Evolutionary conservation across 2,329 filamentous ascomycete genomes (phyloP).

Genomic region (Phialemonium atrogriseum): DNA sequence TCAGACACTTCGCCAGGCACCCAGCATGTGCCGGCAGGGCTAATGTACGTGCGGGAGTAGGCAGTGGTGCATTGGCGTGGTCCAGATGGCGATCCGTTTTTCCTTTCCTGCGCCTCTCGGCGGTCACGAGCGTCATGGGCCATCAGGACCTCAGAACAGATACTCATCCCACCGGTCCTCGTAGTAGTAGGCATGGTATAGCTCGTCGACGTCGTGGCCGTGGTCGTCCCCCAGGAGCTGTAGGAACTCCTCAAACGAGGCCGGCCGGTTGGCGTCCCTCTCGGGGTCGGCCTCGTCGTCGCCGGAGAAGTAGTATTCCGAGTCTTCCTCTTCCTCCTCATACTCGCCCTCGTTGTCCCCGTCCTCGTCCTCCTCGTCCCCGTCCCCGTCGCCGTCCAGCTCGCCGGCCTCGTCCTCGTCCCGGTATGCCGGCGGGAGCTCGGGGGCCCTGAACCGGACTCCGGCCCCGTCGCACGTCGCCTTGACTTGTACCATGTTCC

Average conservation of each 20-base stretch:
- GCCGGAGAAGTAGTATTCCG: conserved; percentile 18
- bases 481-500: conserved; percentile 14
- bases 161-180: conserved; percentile 21
- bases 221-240: conserved; percentile 15
- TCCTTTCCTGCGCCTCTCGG: too few relatives aligned
- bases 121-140: not conserved
- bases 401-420: conserved; percentile 15
- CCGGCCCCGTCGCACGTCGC: conserved; percentile 12
- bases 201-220: conserved; percentile 16
- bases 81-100: too few relatives aligned
- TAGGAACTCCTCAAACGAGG: conserved; percentile 16
- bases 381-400: conserved; percentile 8
- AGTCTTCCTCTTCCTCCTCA: conserved; percentile 13
- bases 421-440: conserved; percentile 15
- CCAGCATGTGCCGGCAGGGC: too few relatives aligned
- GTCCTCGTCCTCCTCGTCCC: conserved; percentile 1
- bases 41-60: too few relatives aligned
- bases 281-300: conserved; percentile 18
- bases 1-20: too few relatives aligned
- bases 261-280: conserved; percentile 14
- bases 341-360: conserved; percentile 6
- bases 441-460: conserved; percentile 15
- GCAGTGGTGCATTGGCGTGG: too few relatives aligned
- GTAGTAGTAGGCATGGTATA: conserved; percentile 18
- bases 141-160: conserved; percentile 11